Evolutionary conservation across 2,329 filamentous ascomycete genomes (phyloP), one percentile per base, ranked within the genome.

Genomic region (Alternaria novae-zelandiae): DNA sequence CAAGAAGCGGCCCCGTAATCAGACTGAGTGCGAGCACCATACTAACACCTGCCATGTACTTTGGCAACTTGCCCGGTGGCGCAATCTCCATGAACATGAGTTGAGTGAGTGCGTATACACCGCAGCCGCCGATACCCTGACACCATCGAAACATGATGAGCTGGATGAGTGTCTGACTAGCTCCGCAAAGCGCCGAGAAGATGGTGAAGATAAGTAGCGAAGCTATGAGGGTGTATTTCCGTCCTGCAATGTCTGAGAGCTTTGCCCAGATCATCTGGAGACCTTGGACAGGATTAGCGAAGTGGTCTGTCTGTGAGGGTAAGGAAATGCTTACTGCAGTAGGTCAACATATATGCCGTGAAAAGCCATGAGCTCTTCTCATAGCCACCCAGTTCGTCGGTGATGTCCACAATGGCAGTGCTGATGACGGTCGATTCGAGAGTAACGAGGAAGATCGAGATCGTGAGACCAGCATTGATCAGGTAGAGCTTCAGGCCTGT

Each of bases 341-440:
- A 80, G 3, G 78, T 79, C 23, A 78, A 65, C 51, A 78, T 45
- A 23, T 79, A 81, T 17, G 74, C 76, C 2, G 47, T 80, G 21
- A 80, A 68, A 23, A 80, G 67, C 79, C 79, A 81, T 17, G 74
- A 75, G 53, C 71, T 75, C 36, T 74, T 73, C 13, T 71, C 63
- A 28, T 79, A 80, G 7, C 75, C 74, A 17, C 75, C 63, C 6
- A 81, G 53, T 10, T 72, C 69, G 63, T 80, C 70, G 3, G 75
- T 78, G 51, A 80, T 80, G 20, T 68, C 66, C 5, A 80, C 65
- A 1, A 81, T 66, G 5, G 78, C 72, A 2, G 78, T 80, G 63
- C 77, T 80, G 5, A 78, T 76, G 25, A 81, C 73, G 1, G 76
- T 75, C 23, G 74, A 68, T 54, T 81, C 76, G 26, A 80, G 60